phyloP scores from a whole-genome alignment of 2,329 filamentous ascomycete genomes.

The Dothideomycetes sp. region DNA sequence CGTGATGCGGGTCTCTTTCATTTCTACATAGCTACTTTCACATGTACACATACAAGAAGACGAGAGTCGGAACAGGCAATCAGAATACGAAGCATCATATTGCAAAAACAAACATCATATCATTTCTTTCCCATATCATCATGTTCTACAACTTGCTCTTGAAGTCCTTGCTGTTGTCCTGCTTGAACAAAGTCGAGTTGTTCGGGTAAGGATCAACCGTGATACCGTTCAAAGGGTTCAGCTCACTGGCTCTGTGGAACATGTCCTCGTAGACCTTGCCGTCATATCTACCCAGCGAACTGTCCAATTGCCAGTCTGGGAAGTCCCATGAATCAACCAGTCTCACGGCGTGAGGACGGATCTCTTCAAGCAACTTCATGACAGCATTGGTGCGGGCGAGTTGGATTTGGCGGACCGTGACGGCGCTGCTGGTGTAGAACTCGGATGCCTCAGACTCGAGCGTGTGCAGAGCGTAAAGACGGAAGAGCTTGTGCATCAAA shows the following conservation, averaged over 20 bases:
- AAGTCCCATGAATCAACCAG: conserved; percentile 69
- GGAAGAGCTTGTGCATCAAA: conserved; percentile 58
- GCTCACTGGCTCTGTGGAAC: conserved; percentile 60
- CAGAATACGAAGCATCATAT: too few species aligned
- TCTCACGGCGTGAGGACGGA: conserved; percentile 62
- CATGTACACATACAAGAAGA: too few species aligned
- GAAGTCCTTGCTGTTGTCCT: conserved; percentile 38
- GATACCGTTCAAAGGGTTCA: conserved; percentile 64
- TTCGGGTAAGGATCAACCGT: conserved; percentile 65
- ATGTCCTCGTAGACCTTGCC: conserved; percentile 71
- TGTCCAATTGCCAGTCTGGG: conserved; percentile 70
- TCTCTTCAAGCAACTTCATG: conserved; percentile 60
- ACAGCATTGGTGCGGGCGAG: conserved; percentile 58
- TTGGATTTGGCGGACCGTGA: conserved; percentile 63
- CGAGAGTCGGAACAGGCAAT: too few species aligned
- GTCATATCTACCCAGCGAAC: conserved; percentile 58
- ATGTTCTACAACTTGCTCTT: conserved; percentile 50
- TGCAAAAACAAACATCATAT: too few species aligned
- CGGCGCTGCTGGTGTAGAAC: conserved; percentile 61
- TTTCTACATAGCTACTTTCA: too few species aligned
- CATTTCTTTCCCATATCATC: too few species aligned
- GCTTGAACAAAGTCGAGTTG: conserved; percentile 52
- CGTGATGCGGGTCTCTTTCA: too few species aligned
- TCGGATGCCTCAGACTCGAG: conserved; percentile 61
- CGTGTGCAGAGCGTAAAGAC: conserved; percentile 55